phyloP scores from a whole-genome alignment of 2,329 filamentous ascomycete genomes.

The Diaporthe ilicicola region DNA sequence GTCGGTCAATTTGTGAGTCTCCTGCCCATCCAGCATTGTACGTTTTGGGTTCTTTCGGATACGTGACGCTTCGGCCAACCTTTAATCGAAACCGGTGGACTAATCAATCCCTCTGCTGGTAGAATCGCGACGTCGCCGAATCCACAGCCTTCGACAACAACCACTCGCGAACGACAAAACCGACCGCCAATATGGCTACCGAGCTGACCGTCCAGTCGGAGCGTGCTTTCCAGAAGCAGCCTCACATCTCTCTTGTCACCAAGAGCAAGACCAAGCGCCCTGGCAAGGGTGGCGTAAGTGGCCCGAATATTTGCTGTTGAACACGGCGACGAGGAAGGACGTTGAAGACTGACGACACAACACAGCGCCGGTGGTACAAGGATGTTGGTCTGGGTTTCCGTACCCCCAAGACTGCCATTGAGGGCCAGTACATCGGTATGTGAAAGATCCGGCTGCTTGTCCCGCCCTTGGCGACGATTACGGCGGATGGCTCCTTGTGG shows the following conservation, averaged over 20 bases:
- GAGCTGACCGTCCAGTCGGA: slow-evolving; percentile 99
- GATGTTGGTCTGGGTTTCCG: slow-evolving; percentile 99
- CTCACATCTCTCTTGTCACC: slow-evolving; percentile 99
- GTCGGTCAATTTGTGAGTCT: slow-evolving; percentile 34
- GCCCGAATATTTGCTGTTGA: slow-evolving; percentile 34
- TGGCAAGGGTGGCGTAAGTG: slow-evolving; percentile 92
- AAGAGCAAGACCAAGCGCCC: slow-evolving; percentile 90
- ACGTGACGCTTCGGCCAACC: slow-evolving; percentile 35
- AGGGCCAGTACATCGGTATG: slow-evolving; percentile 99
- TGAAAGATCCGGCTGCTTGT: slow-evolving; percentile 42
- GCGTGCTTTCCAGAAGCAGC: slow-evolving; percentile 99
- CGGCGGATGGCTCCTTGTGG: not conserved
- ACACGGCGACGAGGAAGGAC: not conserved
- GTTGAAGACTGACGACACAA: slow-evolving; percentile 23
- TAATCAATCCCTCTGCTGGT: slow-evolving; percentile 40
- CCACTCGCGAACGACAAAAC: slow-evolving; percentile 51
- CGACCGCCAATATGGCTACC: slow-evolving; percentile 83
- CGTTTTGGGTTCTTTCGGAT: not conserved
- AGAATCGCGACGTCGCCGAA: slow-evolving; percentile 38
- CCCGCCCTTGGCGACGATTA: not conserved
- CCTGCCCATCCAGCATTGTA: slow-evolving; percentile 10
- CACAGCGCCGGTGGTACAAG: slow-evolving; percentile 78
- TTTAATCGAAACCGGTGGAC: slow-evolving; percentile 38
- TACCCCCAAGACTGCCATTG: slow-evolving; percentile 98
- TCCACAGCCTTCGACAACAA: slow-evolving; percentile 37